phyloP scores from a whole-genome alignment of 441 rosid genomes.

The Aleurites moluccanus region DNA sequence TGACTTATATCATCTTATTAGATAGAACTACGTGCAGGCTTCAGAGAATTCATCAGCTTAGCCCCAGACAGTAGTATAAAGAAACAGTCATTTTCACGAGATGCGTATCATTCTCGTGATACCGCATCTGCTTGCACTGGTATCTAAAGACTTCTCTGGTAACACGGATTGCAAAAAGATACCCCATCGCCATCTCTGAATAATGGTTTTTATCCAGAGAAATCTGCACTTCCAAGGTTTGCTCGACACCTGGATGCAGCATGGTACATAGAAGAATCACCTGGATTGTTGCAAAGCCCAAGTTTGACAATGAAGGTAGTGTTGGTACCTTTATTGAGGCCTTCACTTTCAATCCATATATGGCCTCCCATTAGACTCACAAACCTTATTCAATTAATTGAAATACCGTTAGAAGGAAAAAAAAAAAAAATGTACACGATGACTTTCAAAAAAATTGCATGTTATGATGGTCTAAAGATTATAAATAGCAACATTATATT shows the following conservation, averaged over 20 bases:
- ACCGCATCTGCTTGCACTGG: background rate
- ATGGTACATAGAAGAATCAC: slow-evolving; percentile 34
- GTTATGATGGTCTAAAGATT: background rate
- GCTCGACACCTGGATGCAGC: slow-evolving; percentile 42
- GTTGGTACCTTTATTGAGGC: slow-evolving; percentile 61
- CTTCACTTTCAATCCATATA: slow-evolving; percentile 89
- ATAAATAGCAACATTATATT: background rate
- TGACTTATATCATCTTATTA: background rate
- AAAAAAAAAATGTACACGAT: background rate
- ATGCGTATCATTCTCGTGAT: background rate
- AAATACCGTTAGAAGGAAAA: background rate
- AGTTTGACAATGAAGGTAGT: slow-evolving; percentile 68
- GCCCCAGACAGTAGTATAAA: background rate
- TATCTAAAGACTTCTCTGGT: slow-evolving; percentile 48
- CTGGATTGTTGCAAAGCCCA: slow-evolving; percentile 48
- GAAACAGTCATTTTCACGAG: background rate
- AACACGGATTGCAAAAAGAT: slow-evolving; percentile 28
- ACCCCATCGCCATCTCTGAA: slow-evolving; percentile 27
- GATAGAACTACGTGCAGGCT: background rate
- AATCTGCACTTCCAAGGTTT: slow-evolving; percentile 55
- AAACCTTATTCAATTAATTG: slow-evolving; percentile 53
- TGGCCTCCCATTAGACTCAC: slow-evolving; percentile 87
- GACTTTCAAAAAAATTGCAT: background rate
- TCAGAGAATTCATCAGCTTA: background rate
- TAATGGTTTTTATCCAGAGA: slow-evolving; percentile 24